Conservation (phyloP, 441 rosid genomes). For the Sinapis alba region DNA sequence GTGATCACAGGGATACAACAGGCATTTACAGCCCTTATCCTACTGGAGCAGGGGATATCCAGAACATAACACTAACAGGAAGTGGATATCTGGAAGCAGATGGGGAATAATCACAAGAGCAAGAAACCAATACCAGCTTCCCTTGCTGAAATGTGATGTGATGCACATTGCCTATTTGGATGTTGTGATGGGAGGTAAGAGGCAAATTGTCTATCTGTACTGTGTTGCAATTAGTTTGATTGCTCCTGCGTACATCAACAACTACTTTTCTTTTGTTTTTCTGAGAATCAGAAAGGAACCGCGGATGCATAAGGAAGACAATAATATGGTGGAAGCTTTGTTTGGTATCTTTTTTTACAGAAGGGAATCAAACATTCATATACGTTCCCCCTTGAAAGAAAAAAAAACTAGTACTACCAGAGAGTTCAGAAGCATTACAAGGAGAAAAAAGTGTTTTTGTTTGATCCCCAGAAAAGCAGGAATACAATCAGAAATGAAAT, state of each 20-base stretch:
- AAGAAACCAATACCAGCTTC: neutral
- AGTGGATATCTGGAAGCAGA: neutral
- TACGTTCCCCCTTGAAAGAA: neutral
- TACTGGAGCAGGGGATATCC: neutral
- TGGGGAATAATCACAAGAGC: neutral
- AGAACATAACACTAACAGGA: neutral
- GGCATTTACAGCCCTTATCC: neutral
- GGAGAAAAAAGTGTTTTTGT: slow-evolving; percentile 2
- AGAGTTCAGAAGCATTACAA: slow-evolving; percentile 22
- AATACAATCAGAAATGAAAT: slow-evolving; percentile 37
- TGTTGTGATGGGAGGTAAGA: neutral
- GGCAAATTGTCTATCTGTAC: neutral
- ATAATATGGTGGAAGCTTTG: neutral
- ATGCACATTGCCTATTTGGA: neutral
- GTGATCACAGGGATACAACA: neutral
- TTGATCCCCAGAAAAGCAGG: neutral
- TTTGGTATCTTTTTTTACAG: neutral
- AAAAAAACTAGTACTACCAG: slow-evolving; percentile 32
- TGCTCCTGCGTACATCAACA: neutral
- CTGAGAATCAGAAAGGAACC: neutral
- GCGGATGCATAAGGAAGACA: neutral
- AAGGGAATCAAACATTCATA: slow-evolving; percentile 24
- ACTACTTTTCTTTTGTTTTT: neutral
- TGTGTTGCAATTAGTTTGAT: neutral
- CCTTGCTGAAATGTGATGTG: neutral